Base-by-base conservation (phyloP, 129 eudicot species). In the Pseudognaphalium luteoalbum region DNA sequence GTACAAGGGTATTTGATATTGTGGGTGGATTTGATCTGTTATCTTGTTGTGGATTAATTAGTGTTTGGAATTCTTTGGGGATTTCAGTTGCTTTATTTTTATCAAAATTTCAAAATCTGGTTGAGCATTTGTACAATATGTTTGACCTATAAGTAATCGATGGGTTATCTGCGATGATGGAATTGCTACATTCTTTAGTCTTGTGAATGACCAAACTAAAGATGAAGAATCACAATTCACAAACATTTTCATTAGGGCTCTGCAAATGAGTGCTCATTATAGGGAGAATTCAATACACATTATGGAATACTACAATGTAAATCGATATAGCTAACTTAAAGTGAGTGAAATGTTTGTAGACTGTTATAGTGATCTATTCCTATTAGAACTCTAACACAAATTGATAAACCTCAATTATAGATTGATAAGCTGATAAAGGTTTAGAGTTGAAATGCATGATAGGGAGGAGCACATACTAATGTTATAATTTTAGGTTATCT, bases 11-110 rank as follows among this genome's bases (percentile, higher is more conserved):
- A 39, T 39, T 61, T 37, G 70, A 22, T 74, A 12, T 10, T 74
- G 7, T 74, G 17, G 39, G 44, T 74, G 41, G 60, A 62, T 74
- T 74, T 74, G 42, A 60, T 74, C 60, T 61, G 28, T 22, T 74
- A 61, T 21, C 9, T 58, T 73, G 65, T 73, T 73, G 28, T 73
- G 0, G 64, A 56, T 72, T 19, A 32, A 30, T 19, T 20, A 6
- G 29, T 64, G 30, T 64, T 50, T 65, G 57, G 39, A 50, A 47
- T 64, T 72, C 29, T 75, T 25, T 25, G 28, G 63, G 34, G 44
- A 42, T 74, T 74, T 3, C 12, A 3, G 54, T 47, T 12, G 54
- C 54, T 47, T 14, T 47, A 47, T 12, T 11, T 44, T 47, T 12
- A 2, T 12, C 17, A 3, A 14, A 44, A 44, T 2, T 11, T 44